Percentiles rank a stretch among this genome's conserved stretches.
Conservation (phyloP, 805 yeast genomes). For the Candida stauntonica region DNA sequence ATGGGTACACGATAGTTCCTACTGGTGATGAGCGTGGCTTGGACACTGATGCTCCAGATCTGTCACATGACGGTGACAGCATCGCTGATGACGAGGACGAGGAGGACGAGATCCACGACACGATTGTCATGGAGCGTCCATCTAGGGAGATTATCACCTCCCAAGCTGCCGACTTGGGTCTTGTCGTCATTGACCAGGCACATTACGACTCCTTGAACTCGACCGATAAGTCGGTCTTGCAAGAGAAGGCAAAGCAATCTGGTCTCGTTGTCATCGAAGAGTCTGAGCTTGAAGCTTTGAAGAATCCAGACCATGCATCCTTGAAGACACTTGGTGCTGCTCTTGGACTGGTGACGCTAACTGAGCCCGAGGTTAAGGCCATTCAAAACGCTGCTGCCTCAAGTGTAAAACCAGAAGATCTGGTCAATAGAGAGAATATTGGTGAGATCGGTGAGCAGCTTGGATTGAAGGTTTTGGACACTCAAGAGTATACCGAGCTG, state of each 20-base stretch:
- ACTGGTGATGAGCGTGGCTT: background rate
- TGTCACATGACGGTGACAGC: constrained; percentile 6
- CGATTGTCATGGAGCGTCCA: constrained; percentile 5
- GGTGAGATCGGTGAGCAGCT: constrained; percentile 9
- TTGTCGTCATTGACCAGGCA: constrained; percentile 26
- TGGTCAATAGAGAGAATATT: constrained; percentile 14
- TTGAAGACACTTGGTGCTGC: constrained; percentile 17
- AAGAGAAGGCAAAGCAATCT: constrained; percentile 11
- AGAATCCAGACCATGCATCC: constrained; percentile 14
- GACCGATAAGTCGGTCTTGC: constrained; percentile 1
- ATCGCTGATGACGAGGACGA: constrained; percentile 16
- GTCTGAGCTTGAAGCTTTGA: constrained; percentile 12
- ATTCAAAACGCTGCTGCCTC: constrained; percentile 6
- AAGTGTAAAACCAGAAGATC: constrained; percentile 6
- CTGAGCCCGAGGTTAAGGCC: constrained; percentile 8
- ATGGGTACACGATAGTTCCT: constrained; percentile 19
- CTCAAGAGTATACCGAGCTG: constrained; percentile 19
- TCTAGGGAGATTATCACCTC: constrained; percentile 9
- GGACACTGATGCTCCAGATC: constrained; percentile 1
- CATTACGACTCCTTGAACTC: constrained; percentile 18
- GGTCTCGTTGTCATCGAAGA: constrained; percentile 25
- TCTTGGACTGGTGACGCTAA: constrained; percentile 17
- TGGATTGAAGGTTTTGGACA: constrained; percentile 23
- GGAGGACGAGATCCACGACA: constrained; percentile 13
- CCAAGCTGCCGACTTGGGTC: constrained; percentile 20